Conservation (phyloP, 345 rosid species). For the Zanthoxylum bungeanum region DNA sequence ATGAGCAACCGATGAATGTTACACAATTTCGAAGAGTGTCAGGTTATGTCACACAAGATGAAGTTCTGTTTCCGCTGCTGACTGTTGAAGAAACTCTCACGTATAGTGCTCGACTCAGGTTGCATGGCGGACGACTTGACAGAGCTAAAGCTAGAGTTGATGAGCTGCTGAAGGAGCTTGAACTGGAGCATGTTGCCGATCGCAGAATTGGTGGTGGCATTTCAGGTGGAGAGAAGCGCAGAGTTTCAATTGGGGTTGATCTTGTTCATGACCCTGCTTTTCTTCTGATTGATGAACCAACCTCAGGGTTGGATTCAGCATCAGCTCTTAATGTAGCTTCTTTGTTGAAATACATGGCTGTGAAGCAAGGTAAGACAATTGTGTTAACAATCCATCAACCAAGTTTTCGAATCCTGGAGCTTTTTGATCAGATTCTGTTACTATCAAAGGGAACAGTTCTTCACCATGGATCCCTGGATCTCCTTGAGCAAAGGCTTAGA, state of each 20-base stretch:
- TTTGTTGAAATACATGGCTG: conserved; percentile 27
- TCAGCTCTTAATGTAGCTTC: conserved; percentile 26
- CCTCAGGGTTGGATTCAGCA: conserved; percentile 31
- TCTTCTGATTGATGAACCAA: conserved; percentile 35
- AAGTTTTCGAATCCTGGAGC: conserved; percentile 27
- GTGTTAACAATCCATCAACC: conserved; percentile 34
- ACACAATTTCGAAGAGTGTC: conserved; percentile 20
- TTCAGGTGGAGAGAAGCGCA: conserved; percentile 37
- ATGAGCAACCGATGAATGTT: conserved; percentile 23
- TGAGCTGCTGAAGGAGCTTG: conserved; percentile 26
- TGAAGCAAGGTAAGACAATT: conserved; percentile 25
- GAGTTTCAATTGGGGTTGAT: conserved; percentile 33
- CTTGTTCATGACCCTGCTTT: conserved; percentile 31
- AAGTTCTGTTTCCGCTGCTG: conserved; percentile 30
- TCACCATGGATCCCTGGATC: conserved; percentile 26
- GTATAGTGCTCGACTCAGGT: conserved; percentile 30
- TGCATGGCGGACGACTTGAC: conserved; percentile 8
- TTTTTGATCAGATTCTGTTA: conserved; percentile 25
- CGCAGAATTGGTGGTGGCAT: conserved; percentile 26
- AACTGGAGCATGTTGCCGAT: conserved; percentile 27
- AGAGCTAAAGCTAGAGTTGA: conserved; percentile 19
- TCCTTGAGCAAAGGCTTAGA: conserved; percentile 20
- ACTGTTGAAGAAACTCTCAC: conserved; percentile 30
- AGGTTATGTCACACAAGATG: conserved; percentile 32
- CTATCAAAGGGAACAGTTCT: conserved; percentile 26